These are phyloP conservation scores for Rhodotorula sp. DNA, from an alignment of 1,284 basidiomycete genomes.

Conservation along the genomic window DNA sequence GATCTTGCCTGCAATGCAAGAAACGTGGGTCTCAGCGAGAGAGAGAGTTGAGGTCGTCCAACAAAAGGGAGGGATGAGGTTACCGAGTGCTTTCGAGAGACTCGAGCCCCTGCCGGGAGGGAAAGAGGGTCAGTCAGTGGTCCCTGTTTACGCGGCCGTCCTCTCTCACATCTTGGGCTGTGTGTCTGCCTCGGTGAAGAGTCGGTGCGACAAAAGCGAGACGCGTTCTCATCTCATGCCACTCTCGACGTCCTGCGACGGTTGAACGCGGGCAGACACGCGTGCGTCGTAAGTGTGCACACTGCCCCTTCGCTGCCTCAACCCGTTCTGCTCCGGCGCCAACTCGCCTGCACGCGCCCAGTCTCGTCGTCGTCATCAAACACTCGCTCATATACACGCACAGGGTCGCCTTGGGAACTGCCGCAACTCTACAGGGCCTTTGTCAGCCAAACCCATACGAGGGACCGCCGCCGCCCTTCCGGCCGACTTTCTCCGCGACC, in stretches of 20 bases:
- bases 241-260: neutral
- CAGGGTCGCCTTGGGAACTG: neutral
- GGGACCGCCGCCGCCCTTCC: neutral
- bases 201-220: no score
- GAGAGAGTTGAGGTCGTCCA: neutral
- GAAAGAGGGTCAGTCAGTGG: neutral
- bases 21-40: constrained; percentile 1
- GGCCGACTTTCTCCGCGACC: no score
- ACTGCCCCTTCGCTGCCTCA: no score
- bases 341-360: neutral
- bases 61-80: neutral
- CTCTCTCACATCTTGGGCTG: constrained; percentile 4
- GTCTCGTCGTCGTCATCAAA: neutral
- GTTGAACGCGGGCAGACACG: no score
- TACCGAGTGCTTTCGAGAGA: constrained; percentile 36
- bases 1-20: constrained; percentile 34
- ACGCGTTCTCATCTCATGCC: neutral
- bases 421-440: neutral
- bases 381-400: neutral
- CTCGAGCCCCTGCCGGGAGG: constrained; percentile 19
- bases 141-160: accelerated
- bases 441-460: neutral
- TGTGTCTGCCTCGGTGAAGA: no score
- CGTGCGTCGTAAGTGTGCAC: no score
- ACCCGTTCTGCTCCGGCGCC: no score